These are phyloP conservation scores for Arthroderma sp. DNA, from an alignment of 2,329 filamentous ascomycete species.

Conservation along the genomic window DNA sequence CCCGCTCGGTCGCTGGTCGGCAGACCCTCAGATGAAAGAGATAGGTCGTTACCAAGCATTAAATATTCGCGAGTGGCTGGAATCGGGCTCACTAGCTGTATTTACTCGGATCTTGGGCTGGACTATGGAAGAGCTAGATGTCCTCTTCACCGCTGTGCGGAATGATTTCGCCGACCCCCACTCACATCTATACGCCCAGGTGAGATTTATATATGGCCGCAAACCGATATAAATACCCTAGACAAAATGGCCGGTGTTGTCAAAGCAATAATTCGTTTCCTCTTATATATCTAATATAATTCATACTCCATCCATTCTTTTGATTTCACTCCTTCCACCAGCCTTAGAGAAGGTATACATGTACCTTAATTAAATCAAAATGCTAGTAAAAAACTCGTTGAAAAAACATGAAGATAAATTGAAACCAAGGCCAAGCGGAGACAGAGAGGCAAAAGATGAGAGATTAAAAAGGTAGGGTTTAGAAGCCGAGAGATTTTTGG, in stretches of 20 bases:
- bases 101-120: slow-evolving; percentile 21
- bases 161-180: slow-evolving; percentile 10
- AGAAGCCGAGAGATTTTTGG: background rate
- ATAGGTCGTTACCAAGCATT: slow-evolving; percentile 16
- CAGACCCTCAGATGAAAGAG: slow-evolving; percentile 13
- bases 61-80: slow-evolving; percentile 17
- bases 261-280: background rate
- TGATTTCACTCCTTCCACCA: background rate
- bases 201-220: slow-evolving; percentile 20
- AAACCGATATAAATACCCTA: slow-evolving; percentile 11
- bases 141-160: slow-evolving; percentile 4
- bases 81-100: slow-evolving; percentile 18
- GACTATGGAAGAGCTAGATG: slow-evolving; percentile 13
- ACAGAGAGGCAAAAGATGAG: background rate
- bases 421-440: background rate
- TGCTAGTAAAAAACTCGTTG: background rate
- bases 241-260: background rate
- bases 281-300: background rate
- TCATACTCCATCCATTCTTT: background rate
- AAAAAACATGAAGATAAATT: background rate
- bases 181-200: slow-evolving; percentile 7
- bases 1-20: slow-evolving; percentile 31
- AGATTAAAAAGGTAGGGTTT: background rate
- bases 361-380: background rate
- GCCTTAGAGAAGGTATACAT: background rate